A percentile compares a stretch with the other conserved stretches of the same genome.
These are phyloP conservation scores for Pestalotiopsis sp. DNA, from an alignment of 2,329 filamentous ascomycete species.

Conservation along the genomic window DNA sequence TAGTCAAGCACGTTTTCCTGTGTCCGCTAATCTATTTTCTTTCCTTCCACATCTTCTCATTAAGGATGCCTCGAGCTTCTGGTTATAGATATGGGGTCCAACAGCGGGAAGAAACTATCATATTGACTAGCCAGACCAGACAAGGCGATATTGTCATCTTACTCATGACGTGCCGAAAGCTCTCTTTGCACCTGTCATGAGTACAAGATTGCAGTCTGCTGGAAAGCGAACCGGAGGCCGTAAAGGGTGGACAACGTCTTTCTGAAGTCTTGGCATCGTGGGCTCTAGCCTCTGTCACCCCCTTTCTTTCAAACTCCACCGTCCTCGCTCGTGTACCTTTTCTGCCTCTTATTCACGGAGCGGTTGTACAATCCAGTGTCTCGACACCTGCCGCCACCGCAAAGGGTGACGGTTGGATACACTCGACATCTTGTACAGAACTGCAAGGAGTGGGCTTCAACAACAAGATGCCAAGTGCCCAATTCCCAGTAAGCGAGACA, in stretches of 20 bases:
- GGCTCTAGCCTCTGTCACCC: neutral
- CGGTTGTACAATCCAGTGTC: neutral
- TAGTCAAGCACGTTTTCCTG: conserved; percentile 1
- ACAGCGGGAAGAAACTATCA: neutral
- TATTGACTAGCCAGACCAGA: neutral
- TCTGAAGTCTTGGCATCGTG: neutral
- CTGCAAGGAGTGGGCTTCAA: neutral
- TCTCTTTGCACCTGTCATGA: too few species aligned
- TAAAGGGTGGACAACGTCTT: neutral
- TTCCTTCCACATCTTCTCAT: neutral
- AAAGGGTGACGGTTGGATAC: neutral
- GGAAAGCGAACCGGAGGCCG: neutral
- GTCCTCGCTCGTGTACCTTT: neutral
- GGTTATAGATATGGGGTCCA: neutral
- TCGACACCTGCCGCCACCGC: neutral
- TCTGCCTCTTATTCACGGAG: neutral
- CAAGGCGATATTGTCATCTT: too few species aligned
- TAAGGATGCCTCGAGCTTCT: neutral
- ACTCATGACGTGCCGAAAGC: too few species aligned
- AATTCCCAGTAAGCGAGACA: neutral
- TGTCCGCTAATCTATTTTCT: neutral
- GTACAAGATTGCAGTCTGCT: too few species aligned
- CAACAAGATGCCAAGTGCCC: neutral
- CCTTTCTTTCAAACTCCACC: neutral
- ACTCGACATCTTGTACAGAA: neutral